phyloP scores from a whole-genome alignment of 2,329 filamentous ascomycete genomes.

The Talaromyces marneffei region DNA sequence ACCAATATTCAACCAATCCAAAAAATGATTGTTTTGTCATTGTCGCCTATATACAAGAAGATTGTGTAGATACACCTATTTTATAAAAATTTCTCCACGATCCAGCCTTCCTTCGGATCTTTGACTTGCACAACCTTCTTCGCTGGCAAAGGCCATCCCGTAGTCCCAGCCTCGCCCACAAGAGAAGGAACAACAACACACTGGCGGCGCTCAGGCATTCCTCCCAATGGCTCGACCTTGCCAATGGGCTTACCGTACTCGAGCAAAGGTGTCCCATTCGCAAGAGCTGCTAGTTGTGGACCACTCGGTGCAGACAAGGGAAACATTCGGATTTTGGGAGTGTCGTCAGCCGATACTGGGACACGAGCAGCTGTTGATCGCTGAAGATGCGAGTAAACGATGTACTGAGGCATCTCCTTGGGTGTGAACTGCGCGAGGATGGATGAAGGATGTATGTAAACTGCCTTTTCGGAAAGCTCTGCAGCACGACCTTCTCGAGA shows the following conservation, averaged over 20 bases:
- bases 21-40: background rate
- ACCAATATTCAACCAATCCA: background rate
- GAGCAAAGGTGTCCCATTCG: conserved; percentile 77
- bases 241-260: conserved; percentile 87
- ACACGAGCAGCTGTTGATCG: conserved; percentile 50
- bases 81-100: conserved; percentile 52
- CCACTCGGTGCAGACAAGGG: conserved; percentile 74
- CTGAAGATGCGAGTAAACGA: conserved; percentile 83
- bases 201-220: conserved; percentile 54
- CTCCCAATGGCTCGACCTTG: conserved; percentile 56
- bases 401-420: conserved; percentile 75
- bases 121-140: conserved; percentile 77
- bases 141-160: conserved; percentile 81
- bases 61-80: conserved; percentile 16
- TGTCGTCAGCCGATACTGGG: conserved; percentile 46
- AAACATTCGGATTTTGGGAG: conserved; percentile 76
- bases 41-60: conserved; percentile 2
- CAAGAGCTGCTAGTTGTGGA: conserved; percentile 68
- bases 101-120: conserved; percentile 67
- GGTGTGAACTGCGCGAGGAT: conserved; percentile 64
- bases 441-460: conserved; percentile 84
- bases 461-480: conserved; percentile 55
- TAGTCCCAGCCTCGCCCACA: conserved; percentile 60
- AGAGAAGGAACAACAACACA: conserved; percentile 79
- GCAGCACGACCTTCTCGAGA: conserved; percentile 44